These are phyloP conservation scores for Hevea brasiliensis DNA, from an alignment of 345 rosid genomes.

Conservation along the genomic window DNA sequence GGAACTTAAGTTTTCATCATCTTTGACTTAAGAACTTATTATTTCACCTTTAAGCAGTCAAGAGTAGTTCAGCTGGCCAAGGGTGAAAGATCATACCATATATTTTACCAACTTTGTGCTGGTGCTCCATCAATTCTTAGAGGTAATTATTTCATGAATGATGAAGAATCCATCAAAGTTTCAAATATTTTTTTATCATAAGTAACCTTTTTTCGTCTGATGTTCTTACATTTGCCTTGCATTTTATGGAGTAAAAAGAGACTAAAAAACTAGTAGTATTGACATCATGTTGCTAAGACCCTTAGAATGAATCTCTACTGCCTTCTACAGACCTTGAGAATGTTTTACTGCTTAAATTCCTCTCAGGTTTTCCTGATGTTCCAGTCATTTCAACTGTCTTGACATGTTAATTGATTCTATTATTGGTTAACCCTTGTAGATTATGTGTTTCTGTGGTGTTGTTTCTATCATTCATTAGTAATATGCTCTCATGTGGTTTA, in stretches of 20 bases:
- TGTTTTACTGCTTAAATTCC: background rate
- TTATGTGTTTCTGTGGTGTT: background rate
- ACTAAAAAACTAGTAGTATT: background rate
- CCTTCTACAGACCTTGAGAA: background rate
- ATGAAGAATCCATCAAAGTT: background rate
- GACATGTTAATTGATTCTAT: slow-evolving; percentile 1
- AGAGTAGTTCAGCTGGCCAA: slow-evolving; percentile 84
- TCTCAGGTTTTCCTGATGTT: background rate
- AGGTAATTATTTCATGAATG: slow-evolving; percentile 48
- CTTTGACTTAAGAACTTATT: slow-evolving; percentile 35
- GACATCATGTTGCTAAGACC: background rate
- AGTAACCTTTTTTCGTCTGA: slow-evolving; percentile 1
- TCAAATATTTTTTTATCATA: slow-evolving; percentile 7
- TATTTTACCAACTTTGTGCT: slow-evolving; percentile 91
- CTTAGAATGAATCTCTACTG: background rate
- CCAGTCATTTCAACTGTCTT: background rate
- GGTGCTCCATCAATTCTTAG: slow-evolving; percentile 82
- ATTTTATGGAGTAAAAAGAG: background rate
- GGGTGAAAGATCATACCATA: slow-evolving; percentile 91
- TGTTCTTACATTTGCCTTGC: background rate
- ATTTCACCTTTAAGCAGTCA: slow-evolving; percentile 60
- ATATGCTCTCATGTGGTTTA: too few relatives aligned
- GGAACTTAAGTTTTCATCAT: slow-evolving; percentile 17
- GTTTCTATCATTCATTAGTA: background rate
- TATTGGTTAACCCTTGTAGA: background rate